Evolutionary conservation across 2,329 filamentous ascomycete species (phyloP), one percentile per base, ranked within the genome.

Genomic region (Botrytis deweyae): DNA sequence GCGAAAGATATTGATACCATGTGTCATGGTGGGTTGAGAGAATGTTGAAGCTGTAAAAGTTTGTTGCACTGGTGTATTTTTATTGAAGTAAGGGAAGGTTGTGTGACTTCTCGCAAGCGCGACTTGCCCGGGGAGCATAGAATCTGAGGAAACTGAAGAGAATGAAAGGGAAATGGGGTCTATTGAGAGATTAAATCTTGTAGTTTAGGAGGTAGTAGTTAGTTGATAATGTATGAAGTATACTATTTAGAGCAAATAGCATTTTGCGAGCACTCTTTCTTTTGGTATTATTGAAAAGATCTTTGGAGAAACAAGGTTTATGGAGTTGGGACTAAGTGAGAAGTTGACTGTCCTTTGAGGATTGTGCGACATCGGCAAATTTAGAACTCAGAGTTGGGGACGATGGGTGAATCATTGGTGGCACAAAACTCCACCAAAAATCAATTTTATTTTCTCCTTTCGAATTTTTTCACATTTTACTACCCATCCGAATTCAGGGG

Each of bases 1-100:
- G 42, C 61, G 14, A 63, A 40, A 40, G 22, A 66, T 49, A 46
- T 66, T 38, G 63, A 66, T 66, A 66, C 63, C 63, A 38, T 49
- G 29, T 66, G 29, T 10, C 44, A 29, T 66, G 7, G 10, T 36
- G 20, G 42, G 20, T 49, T 49, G 36, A 40, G 25, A n/a, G 12
- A 16, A 9, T 63, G 61, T 8, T 38, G 36, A 25, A 42, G 25
- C 14, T 40, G 61, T 63, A 63, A 42, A 63, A 38, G 14, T 63
- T n/a, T 63, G 36, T 63, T 63, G 38, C 25, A 18, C n/a, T 42
- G 38, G 38, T 63, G 16, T 42, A 63, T 42, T 14, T 63, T 18
- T 42, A 63, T 40, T 40, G 61, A 63, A 36, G 25, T 25, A 40
- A 63, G 18, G 25, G 14, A n/a, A 36, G 40, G 38, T 7, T 40